Conservation (phyloP, 306 rosid species). For the Pueraria montana region DNA sequence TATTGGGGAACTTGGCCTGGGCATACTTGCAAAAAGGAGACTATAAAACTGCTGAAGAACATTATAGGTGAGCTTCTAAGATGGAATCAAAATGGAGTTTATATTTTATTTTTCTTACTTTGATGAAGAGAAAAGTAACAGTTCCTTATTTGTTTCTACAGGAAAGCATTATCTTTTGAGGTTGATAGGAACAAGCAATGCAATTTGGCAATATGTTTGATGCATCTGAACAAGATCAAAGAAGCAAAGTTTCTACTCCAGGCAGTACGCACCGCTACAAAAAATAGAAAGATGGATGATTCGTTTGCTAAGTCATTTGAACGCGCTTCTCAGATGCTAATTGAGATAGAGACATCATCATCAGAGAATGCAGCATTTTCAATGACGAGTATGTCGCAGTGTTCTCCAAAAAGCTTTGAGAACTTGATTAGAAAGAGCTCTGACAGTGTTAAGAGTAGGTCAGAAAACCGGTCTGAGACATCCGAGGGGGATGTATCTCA, state of each 20-base stretch:
- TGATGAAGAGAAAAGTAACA: not conserved
- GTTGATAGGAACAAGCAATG: constrained; percentile 88
- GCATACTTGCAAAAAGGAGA: constrained; percentile 88
- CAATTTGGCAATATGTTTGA: constrained; percentile 92
- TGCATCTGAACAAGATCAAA: constrained; percentile 69
- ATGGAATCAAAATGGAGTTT: constrained; percentile 4
- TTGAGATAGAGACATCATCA: constrained; percentile 53
- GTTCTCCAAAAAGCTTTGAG: constrained; percentile 48
- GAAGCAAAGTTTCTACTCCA: constrained; percentile 89
- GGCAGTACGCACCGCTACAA: constrained; percentile 69
- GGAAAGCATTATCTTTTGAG: constrained; percentile 84
- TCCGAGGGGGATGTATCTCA: constrained; percentile 49
- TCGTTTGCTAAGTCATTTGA: constrained; percentile 82
- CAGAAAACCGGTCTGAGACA: constrained; percentile 46
- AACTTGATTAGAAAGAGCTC: constrained; percentile 42
- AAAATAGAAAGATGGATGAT: constrained; percentile 79
- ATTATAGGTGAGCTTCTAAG: constrained; percentile 65
- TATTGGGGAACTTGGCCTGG: constrained; percentile 96
- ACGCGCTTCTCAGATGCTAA: constrained; percentile 73
- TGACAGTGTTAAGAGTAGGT: constrained; percentile 37
- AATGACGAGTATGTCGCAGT: constrained; percentile 44
- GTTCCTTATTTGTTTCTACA: constrained; percentile 45
- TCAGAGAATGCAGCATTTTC: constrained; percentile 32
- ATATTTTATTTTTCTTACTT: constrained; percentile 22
- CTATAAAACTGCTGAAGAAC: constrained; percentile 73